These are phyloP conservation scores for Aspergillus mulundensis DNA, from an alignment of 495 filamentous ascomycete genomes.

Conservation along the genomic window DNA sequence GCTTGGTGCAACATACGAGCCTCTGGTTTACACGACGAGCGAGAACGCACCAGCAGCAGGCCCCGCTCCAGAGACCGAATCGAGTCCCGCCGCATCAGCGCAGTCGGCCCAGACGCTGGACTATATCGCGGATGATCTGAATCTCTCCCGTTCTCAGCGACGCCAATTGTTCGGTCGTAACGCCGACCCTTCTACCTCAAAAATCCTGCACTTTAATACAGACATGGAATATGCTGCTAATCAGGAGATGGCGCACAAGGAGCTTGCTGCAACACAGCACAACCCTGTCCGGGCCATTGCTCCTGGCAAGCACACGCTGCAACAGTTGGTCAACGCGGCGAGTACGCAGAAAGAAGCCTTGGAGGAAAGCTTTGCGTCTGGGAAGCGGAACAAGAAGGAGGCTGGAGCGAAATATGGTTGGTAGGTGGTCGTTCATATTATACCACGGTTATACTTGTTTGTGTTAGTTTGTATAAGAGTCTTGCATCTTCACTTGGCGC, in stretches of 20 bases:
- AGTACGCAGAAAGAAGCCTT: constrained; percentile 74
- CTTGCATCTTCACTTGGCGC: background rate
- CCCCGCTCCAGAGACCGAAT: constrained; percentile 21
- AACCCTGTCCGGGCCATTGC: constrained; percentile 80
- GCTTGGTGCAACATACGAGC: constrained; percentile 38
- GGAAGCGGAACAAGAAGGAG: constrained; percentile 68
- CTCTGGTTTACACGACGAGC: constrained; percentile 43
- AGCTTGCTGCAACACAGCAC: constrained; percentile 64
- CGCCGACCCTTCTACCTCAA: constrained; percentile 31
- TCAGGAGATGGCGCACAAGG: constrained; percentile 45
- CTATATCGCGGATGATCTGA: constrained; percentile 66
- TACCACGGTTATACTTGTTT: background rate
- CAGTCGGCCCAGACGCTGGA: constrained; percentile 47
- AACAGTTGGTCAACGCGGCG: constrained; percentile 79
- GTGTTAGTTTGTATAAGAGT: background rate
- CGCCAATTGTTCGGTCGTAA: constrained; percentile 80
- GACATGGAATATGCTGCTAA: constrained; percentile 82
- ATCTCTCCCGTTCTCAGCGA: constrained; percentile 66
- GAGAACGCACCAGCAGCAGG: constrained; percentile 24
- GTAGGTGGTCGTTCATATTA: constrained; percentile 28
- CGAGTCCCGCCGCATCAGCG: constrained; percentile 21
- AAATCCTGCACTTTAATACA: constrained; percentile 76
- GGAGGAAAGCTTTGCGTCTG: constrained; percentile 82
- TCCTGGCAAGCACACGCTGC: constrained; percentile 83
- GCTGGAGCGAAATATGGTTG: constrained; percentile 82